phyloP scores from a whole-genome alignment of 352 stramenopile genomes.

The Phytophthora sp. region DNA sequence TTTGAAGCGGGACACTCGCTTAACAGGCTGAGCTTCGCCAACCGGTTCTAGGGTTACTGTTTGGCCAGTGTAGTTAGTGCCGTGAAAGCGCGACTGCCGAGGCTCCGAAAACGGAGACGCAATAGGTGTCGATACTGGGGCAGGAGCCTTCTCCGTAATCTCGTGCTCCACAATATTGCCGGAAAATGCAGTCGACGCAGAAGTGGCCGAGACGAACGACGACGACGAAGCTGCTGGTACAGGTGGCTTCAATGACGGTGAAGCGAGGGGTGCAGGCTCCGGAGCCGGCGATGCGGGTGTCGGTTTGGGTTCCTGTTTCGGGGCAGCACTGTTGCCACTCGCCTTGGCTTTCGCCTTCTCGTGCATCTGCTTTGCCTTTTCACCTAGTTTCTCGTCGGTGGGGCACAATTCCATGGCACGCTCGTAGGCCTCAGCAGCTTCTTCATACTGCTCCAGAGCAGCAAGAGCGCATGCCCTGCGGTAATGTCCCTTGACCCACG shows the following conservation, averaged over 20 bases:
- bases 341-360: conserved; percentile 29
- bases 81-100: conserved; percentile 57
- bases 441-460: conserved; percentile 63
- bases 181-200: conserved; percentile 64
- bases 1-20: conserved; percentile 87
- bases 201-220: conserved; percentile 25
- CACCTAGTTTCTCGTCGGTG: conserved; percentile 62
- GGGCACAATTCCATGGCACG: conserved; percentile 71
- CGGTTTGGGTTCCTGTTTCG: conserved; percentile 8
- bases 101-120: conserved; percentile 28
- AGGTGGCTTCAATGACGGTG: conserved; percentile 24
- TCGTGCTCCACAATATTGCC: conserved; percentile 76
- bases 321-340: neutral
- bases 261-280: conserved; percentile 6
- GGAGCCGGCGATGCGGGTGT: neutral
- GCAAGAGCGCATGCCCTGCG: conserved; percentile 70
- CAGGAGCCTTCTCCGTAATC: conserved; percentile 31
- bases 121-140: conserved; percentile 9
- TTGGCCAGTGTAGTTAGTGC: conserved; percentile 75
- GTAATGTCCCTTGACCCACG: conserved; percentile 91
- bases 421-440: conserved; percentile 73
- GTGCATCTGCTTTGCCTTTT: conserved; percentile 77
- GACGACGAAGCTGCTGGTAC: conserved; percentile 15
- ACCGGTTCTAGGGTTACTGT: conserved; percentile 74
- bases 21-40: conserved; percentile 82